phyloP scores from a whole-genome alignment of 225 moss, liverwort and hornwort species.

The Anthoceros angustus region DNA sequence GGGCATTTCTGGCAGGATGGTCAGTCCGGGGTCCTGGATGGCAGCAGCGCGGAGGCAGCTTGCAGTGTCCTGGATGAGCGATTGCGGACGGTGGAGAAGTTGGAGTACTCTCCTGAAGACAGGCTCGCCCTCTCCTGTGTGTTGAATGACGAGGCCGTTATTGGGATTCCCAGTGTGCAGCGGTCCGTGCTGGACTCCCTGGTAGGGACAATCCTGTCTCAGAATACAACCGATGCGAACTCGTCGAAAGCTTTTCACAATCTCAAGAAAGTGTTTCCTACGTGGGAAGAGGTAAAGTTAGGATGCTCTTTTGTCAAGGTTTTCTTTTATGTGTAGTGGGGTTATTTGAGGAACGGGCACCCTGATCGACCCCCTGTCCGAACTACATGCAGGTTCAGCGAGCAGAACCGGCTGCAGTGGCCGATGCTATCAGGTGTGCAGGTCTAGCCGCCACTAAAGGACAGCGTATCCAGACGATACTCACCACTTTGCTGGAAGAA shows the following conservation, averaged over 20 bases:
- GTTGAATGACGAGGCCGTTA: slow-evolving; percentile 8
- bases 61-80: background rate
- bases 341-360: background rate
- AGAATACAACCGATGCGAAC: slow-evolving; percentile 80
- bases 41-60: background rate
- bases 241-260: slow-evolving; percentile 61
- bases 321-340: background rate
- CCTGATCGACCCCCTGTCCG: background rate
- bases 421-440: slow-evolving; percentile 69
- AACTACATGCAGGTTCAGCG: slow-evolving; percentile 34
- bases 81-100: background rate
- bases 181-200: slow-evolving; percentile 66
- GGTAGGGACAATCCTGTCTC: slow-evolving; percentile 71
- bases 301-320: background rate
- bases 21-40: too few species aligned
- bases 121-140: slow-evolving; percentile 6
- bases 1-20: too few species aligned
- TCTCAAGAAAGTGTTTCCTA: slow-evolving; percentile 48
- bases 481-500: slow-evolving; percentile 55
- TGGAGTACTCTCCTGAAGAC: slow-evolving; percentile 15
- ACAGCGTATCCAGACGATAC: slow-evolving; percentile 48
- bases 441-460: slow-evolving; percentile 79
- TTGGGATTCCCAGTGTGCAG: slow-evolving; percentile 33
- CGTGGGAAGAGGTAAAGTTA: slow-evolving; percentile 62
- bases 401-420: slow-evolving; percentile 52